Base-by-base conservation (phyloP, 768 basidiomycete genomes). In the Glaciozyma antarctica region DNA sequence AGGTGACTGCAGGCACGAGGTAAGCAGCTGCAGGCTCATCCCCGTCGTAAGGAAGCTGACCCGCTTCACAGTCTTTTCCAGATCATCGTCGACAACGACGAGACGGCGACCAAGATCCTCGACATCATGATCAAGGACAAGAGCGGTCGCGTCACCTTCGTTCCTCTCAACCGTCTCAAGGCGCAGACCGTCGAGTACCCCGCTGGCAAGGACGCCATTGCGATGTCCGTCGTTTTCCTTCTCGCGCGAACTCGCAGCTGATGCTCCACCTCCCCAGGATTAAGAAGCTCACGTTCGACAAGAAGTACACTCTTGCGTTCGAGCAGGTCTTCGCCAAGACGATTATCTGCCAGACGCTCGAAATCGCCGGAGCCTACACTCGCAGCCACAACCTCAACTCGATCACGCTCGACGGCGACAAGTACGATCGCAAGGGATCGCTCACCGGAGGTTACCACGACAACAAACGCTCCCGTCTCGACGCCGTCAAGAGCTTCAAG, bases 261-360 rank as follows among this genome's bases (percentile, higher is more conserved):
- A 57, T n/a, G 22, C 22, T 15, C n/a, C 41, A 15, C 41, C 12
- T 5, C 26, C 24, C 10, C 64, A 73, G 71, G 67, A 81, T 99
- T 38, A 81, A 84, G 67, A 92, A 91, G 75, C 82, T 99, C 62
- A 81, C 81, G 3, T 98, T 84, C 74, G 87, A 92, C 59, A 79
- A 78, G 0, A 76, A 75, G 24, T 87, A 85, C 73, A 80, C 81
- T 54, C 88, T 88, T 71, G 95, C 95, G 0, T 91, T 98, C 78
- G 85, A 91, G 73, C 95, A 98, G 74, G 93, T 98, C 16, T 99
- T 99, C 70, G 92, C 93, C 45, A 91, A 91, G 77, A 98, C 94
- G 0, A 90, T 93, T 76, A 90, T 99, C 28, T 97, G 94, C 75
- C 84, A 87, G 53, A 90, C 95, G 75, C 82, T 99, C 62, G 86